These are phyloP conservation scores for Eleusine indica DNA, from an alignment of 176 grass and related monocot species.

Conservation along the genomic window DNA sequence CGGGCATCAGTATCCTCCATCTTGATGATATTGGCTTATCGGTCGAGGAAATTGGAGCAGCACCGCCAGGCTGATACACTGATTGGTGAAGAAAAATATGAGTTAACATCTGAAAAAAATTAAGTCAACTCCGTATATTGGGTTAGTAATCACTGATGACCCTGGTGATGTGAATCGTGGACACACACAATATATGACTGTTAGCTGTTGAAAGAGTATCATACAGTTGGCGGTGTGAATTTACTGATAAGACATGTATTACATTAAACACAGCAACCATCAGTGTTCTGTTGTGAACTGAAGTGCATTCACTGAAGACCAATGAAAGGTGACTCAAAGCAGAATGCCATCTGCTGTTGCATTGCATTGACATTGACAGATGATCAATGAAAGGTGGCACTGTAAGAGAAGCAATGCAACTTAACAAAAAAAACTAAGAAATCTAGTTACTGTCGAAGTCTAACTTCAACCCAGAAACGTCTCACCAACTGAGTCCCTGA, in stretches of 20 bases:
- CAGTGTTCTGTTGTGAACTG: neutral
- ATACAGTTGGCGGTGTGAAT: neutral
- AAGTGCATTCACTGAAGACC: neutral
- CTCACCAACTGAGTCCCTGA: neutral
- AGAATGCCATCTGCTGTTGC: no score
- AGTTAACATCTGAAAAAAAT: slow-evolving; percentile 4
- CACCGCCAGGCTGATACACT: slow-evolving; percentile 82
- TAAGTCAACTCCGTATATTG: neutral
- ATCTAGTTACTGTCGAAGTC: neutral
- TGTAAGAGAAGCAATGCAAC: neutral
- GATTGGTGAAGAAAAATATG: slow-evolving; percentile 16
- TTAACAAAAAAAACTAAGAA: neutral
- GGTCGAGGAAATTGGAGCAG: slow-evolving; percentile 84
- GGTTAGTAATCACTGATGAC: neutral
- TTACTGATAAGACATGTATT: neutral
- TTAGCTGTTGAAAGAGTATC: neutral
- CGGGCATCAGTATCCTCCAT: slow-evolving; percentile 90
- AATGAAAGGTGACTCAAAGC: neutral
- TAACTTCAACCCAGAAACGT: neutral
- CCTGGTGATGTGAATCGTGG: neutral
- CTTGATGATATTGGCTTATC: slow-evolving; percentile 83
- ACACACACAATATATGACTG: neutral
- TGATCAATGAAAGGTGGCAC: no score
- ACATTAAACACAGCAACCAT: neutral
- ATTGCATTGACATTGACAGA: no score